Percentiles rank a stretch among this genome's conserved stretches.
These are phyloP conservation scores for Sporodiniella umbellata DNA, from an alignment of 371 early-diverging fungal species.

Conservation along the genomic window DNA sequence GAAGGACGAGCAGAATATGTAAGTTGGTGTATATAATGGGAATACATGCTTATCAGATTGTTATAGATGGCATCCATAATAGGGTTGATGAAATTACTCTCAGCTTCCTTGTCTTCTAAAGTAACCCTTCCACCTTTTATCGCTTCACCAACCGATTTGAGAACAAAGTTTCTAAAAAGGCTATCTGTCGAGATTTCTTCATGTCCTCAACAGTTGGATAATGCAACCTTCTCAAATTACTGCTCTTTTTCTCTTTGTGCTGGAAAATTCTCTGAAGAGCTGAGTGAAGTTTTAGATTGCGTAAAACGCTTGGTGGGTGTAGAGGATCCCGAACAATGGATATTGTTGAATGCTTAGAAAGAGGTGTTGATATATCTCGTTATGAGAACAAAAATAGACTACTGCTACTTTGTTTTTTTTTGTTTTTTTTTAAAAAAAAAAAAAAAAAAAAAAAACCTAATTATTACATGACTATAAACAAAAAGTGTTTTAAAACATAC, in stretches of 20 bases:
- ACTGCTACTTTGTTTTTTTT: too few relatives aligned
- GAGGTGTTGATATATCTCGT: too few relatives aligned
- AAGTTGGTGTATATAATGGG: too few relatives aligned
- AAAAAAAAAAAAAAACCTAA: neutral
- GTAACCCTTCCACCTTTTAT: slow-evolving; percentile 42
- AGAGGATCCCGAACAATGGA: slow-evolving; percentile 42
- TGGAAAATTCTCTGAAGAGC: slow-evolving; percentile 27
- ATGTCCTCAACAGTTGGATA: slow-evolving; percentile 17
- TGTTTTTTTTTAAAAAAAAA: too few relatives aligned
- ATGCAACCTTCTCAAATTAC: slow-evolving; percentile 27
- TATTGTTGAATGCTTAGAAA: slow-evolving; percentile 21
- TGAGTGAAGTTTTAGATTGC: slow-evolving; percentile 23
- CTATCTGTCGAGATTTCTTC: slow-evolving; percentile 14
- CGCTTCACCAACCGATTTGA: slow-evolving; percentile 24
- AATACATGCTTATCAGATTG: neutral
- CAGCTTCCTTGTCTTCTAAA: slow-evolving; percentile 38
- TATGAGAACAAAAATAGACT: too few relatives aligned
- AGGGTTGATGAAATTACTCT: slow-evolving; percentile 37
- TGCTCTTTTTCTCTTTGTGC: slow-evolving; percentile 35
- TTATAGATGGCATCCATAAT: slow-evolving; percentile 36
- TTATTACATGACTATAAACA: too few relatives aligned
- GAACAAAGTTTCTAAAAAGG: slow-evolving; percentile 12
- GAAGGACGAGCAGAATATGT: slow-evolving; percentile 37
- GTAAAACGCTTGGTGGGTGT: slow-evolving; percentile 37
- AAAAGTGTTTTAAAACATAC: too few relatives aligned